Base-by-base conservation (phyloP, 345 rosid genomes). In the Eucalyptus melliodora region DNA sequence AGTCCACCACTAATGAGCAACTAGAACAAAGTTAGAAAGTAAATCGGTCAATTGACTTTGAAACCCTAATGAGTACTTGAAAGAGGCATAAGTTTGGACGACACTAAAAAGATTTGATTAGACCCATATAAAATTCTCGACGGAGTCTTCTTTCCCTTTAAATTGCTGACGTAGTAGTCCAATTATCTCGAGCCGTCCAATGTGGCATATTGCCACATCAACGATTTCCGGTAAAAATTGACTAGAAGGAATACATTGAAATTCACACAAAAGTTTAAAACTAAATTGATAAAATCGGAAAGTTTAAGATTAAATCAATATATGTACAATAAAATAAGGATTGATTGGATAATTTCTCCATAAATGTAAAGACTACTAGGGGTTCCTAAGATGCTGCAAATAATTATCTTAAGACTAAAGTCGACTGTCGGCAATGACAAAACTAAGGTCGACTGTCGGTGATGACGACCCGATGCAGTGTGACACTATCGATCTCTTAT, bases 301-400 rank as follows among this genome's bases (percentile, higher is more conserved):
- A 65, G 5, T 65, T 30, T 65, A 7, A 0, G 0, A 65, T 14
- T 65, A 19, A 30, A n/a, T n/a, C 0, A 8, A 65, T 16, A 65
- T 65, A 2, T 16, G 1, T 65, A n/a, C 1, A n/a, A 65, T 65
- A 65, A 30, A 3, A 2, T 15, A 1, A n/a, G 0, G 37, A n/a
- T 31, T 7, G 19, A 65, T 65, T 14, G 37, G 9, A 30, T 31
- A 65, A 30, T 65, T 6, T n/a, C 10, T 8, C 6, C 77, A n/a
- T n/a, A n/a, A 65, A 16, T 15, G n/a, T 7, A 65, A 8, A 13
- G 37, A 65, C 3, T 30, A 15, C 56, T 4, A 3, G 37, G 8
- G 77, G 9, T 65, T 65, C 37, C 4, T 65, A 16, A 65, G 77
- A 65, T 65, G 34, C 3, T 7, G 6, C 37, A n/a, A n/a, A 65